Percentiles rank a stretch among this genome's conserved stretches.
Conservation (phyloP, 2,329 filamentous ascomycete genomes). For the Microsporum ferrugineum region DNA sequence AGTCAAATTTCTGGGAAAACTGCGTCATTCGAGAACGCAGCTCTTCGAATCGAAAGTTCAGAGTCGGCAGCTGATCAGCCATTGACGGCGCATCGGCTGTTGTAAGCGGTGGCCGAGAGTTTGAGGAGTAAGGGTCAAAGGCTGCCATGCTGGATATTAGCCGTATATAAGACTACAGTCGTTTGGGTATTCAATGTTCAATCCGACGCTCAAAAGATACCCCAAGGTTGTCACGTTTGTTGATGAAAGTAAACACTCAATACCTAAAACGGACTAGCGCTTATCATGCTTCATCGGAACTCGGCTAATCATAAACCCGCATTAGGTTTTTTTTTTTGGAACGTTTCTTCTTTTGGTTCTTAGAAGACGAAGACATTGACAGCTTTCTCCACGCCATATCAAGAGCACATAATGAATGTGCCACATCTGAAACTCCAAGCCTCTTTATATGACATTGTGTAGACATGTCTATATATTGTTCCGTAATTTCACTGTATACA, state of each 20-base stretch:
- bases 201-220: not conserved
- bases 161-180: too few species aligned
- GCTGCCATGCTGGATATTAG: not conserved
- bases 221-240: not conserved
- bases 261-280: not conserved
- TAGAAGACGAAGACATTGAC: not conserved
- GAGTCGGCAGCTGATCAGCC: constrained; percentile 63
- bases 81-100: constrained; percentile 46
- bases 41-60: constrained; percentile 94
- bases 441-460: not conserved
- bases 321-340: not conserved
- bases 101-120: constrained; percentile 41
- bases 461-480: not conserved
- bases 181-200: not conserved
- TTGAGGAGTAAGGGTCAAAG: constrained; percentile 41
- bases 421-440: not conserved
- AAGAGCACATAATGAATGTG: not conserved
- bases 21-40: constrained; percentile 88
- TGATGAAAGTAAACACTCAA: not conserved
- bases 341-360: not conserved
- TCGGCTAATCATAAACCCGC: not conserved
- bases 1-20: constrained; percentile 82
- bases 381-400: not conserved
- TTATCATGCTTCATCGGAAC: not conserved
- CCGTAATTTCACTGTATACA: not conserved